Evolutionary conservation across 228 moss, liverwort and hornwort genomes (phyloP).

Genomic region (Sphagnum fallax): DNA sequence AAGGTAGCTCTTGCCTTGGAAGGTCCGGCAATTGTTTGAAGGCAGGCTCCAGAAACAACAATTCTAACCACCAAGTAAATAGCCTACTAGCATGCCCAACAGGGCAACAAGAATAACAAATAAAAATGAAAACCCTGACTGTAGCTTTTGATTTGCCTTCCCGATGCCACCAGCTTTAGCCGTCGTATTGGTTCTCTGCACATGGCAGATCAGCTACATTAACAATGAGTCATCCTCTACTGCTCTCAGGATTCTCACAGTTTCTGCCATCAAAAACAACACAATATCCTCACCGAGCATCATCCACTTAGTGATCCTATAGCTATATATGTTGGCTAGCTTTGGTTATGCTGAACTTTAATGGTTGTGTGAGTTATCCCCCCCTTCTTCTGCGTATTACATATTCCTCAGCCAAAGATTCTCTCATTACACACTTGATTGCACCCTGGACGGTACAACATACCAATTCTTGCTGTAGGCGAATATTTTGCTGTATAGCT

Average conservation of each 20-base stretch:
- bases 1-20: constrained; percentile 9
- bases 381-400: too few species aligned
- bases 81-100: constrained; percentile 90
- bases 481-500: constrained; percentile 64
- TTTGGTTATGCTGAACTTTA: too few species aligned
- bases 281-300: too few species aligned
- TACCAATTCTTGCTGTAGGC: constrained; percentile 83
- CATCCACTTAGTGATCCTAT: too few species aligned
- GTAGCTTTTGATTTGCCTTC: constrained; percentile 65
- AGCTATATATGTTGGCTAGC: too few species aligned
- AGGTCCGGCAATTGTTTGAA: constrained; percentile 9
- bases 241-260: too few species aligned
- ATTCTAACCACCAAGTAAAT: constrained; percentile 48
- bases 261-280: too few species aligned
- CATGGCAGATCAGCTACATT: neutral
- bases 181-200: constrained; percentile 31
- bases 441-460: neutral
- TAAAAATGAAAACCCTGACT: constrained; percentile 76
- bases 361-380: too few species aligned
- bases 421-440: too few species aligned
- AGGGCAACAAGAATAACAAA: constrained; percentile 78
- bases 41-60: constrained; percentile 9
- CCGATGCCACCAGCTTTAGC: constrained; percentile 29
- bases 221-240: neutral
- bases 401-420: too few species aligned